Percentiles rank a stretch among this genome's conserved stretches.
phyloP scores from a whole-genome alignment of 345 rosid genomes.

The Raphanus sativus region DNA sequence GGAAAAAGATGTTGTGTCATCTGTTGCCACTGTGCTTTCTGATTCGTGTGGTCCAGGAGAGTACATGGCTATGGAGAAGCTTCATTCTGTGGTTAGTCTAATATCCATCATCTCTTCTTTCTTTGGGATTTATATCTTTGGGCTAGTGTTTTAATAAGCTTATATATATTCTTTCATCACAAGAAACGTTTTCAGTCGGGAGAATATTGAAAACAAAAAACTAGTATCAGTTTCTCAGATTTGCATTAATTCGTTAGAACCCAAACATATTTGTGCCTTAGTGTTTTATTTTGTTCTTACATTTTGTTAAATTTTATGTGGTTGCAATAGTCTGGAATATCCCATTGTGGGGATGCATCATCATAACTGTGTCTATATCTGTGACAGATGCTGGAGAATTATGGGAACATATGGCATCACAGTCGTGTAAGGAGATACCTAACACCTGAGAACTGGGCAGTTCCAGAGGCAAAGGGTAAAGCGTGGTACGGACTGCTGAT shows the following conservation, averaged over 20 bases:
- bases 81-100: slow-evolving; percentile 67
- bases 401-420: slow-evolving; percentile 75
- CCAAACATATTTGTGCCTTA: too few relatives aligned
- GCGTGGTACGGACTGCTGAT: slow-evolving; percentile 87
- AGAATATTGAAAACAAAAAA: neutral
- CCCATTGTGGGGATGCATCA: neutral
- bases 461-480: slow-evolving; percentile 68
- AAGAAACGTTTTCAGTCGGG: neutral
- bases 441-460: slow-evolving; percentile 66
- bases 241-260: too few relatives aligned
- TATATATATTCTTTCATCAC: neutral
- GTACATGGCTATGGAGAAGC: slow-evolving; percentile 94
- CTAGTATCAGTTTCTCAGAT: neutral
- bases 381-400: slow-evolving; percentile 69
- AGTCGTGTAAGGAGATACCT: slow-evolving; percentile 76
- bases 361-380: neutral
- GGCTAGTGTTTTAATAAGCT: neutral
- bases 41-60: slow-evolving; percentile 95
- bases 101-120: neutral
- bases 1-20: slow-evolving; percentile 83
- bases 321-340: neutral
- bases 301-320: neutral
- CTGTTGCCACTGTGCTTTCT: slow-evolving; percentile 83
- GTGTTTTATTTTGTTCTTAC: neutral
- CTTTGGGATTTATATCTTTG: neutral